These are phyloP conservation scores for Capsicum rhomboideum DNA, from an alignment of 257 asterid species.

Conservation along the genomic window DNA sequence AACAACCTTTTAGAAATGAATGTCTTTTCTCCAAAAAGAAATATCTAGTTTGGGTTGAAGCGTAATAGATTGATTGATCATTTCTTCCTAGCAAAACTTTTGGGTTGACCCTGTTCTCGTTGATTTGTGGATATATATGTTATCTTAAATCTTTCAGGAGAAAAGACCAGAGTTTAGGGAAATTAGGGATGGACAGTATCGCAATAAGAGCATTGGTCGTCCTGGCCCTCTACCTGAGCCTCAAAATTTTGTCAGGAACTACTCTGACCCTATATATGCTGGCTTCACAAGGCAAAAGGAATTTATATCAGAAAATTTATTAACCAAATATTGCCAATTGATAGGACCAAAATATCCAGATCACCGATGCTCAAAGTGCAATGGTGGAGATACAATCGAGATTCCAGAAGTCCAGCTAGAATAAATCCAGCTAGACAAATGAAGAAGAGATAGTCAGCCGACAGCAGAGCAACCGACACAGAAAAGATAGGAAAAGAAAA, in stretches of 20 bases:
- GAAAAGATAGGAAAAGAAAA: too few species aligned
- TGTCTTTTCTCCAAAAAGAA: neutral
- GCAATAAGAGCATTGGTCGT: conserved; percentile 33
- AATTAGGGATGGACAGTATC: conserved; percentile 53
- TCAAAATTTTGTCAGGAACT: too few species aligned
- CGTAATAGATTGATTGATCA: neutral
- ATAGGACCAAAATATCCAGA: too few species aligned
- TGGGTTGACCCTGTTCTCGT: neutral
- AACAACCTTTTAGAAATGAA: neutral
- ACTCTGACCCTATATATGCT: too few species aligned
- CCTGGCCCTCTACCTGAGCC: conserved; percentile 54
- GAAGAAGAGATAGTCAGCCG: too few species aligned
- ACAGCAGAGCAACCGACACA: too few species aligned
- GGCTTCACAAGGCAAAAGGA: conserved; percentile 63
- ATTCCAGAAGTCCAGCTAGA: too few species aligned
- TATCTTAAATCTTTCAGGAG: conserved; percentile 42
- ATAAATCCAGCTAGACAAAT: too few species aligned
- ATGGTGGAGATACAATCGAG: too few species aligned
- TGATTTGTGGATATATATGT: neutral
- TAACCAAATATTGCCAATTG: too few species aligned
- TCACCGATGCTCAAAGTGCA: too few species aligned
- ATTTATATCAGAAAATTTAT: too few species aligned
- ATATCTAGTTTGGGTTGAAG: neutral
- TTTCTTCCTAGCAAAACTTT: neutral
- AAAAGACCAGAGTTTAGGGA: conserved; percentile 39